These are phyloP conservation scores for Diaporthe sp. DNA, from an alignment of 2,329 filamentous ascomycete species.

Conservation along the genomic window DNA sequence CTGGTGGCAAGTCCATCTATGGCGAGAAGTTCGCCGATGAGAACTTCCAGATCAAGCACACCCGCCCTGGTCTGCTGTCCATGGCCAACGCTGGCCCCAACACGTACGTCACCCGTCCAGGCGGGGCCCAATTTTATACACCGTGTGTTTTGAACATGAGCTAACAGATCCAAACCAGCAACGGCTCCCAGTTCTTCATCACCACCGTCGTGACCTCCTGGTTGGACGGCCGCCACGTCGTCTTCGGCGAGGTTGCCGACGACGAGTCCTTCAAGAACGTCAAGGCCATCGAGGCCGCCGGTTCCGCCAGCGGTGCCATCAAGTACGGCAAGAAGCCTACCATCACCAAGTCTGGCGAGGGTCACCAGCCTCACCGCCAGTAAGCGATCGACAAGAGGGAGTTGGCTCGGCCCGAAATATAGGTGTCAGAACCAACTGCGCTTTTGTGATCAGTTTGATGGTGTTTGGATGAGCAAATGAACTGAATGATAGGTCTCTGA, in stretches of 20 bases:
- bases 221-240: slow-evolving; percentile 86
- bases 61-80: slow-evolving; percentile 83
- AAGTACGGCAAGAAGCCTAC: slow-evolving; percentile 70
- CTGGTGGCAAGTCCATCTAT: slow-evolving; percentile 94
- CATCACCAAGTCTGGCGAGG: slow-evolving; percentile 67
- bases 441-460: not conserved
- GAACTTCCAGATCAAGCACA: slow-evolving; percentile 87
- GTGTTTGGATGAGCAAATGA: slow-evolving; percentile 31
- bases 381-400: slow-evolving; percentile 48
- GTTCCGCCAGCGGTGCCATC: slow-evolving; percentile 67
- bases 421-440: not conserved
- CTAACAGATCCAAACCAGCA: slow-evolving; percentile 68
- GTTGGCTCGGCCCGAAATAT: not conserved
- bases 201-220: slow-evolving; percentile 93
- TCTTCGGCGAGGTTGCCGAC: slow-evolving; percentile 82
- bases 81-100: slow-evolving; percentile 97
- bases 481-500: slow-evolving; percentile 27
- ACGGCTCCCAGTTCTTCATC: slow-evolving; percentile 98
- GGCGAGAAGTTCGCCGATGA: slow-evolving; percentile 95
- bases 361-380: slow-evolving; percentile 53
- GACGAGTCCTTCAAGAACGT: slow-evolving; percentile 65
- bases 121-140: too few species aligned
- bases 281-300: slow-evolving; percentile 73
- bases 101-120: slow-evolving; percentile 71
- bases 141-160: not conserved